phyloP scores from a whole-genome alignment of 2,329 filamentous ascomycete species.

The Xylogone sp. region DNA sequence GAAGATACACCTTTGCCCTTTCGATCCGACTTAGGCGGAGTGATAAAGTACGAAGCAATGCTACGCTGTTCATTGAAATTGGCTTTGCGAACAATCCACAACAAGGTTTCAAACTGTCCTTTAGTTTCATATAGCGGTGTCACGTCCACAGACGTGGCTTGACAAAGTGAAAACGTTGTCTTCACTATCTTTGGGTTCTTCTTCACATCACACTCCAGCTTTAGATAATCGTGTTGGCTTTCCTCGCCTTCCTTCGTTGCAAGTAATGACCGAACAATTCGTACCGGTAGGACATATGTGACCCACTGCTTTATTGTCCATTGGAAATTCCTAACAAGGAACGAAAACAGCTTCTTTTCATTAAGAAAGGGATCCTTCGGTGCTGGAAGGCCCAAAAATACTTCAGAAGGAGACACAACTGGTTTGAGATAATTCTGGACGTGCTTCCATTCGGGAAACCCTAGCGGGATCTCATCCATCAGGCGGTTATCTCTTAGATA shows the following conservation, averaged over 20 bases:
- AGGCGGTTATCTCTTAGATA: slow-evolving; percentile 2
- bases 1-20: neutral
- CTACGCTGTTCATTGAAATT: neutral
- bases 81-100: neutral
- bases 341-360: slow-evolving; percentile 7
- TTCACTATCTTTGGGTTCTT: slow-evolving; percentile 1
- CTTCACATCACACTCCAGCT: slow-evolving; percentile 3
- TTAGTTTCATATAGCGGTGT: neutral
- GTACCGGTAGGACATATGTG: slow-evolving; percentile 7
- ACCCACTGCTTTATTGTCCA: slow-evolving; percentile 9
- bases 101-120: neutral
- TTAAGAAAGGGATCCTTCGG: neutral
- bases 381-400: neutral
- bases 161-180: neutral
- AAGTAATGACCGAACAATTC: slow-evolving; percentile 8
- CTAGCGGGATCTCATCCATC: slow-evolving; percentile 1
- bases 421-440: slow-evolving; percentile 9
- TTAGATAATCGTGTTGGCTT: slow-evolving; percentile 6
- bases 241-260: slow-evolving; percentile 4
- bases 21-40: neutral
- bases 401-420: slow-evolving; percentile 1
- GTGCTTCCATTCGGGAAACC: slow-evolving; percentile 5
- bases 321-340: slow-evolving; percentile 9
- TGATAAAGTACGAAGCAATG: neutral
- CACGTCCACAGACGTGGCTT: neutral